phyloP scores from a whole-genome alignment of 352 stramenopile genomes.

The Globisporangium paddicum region DNA sequence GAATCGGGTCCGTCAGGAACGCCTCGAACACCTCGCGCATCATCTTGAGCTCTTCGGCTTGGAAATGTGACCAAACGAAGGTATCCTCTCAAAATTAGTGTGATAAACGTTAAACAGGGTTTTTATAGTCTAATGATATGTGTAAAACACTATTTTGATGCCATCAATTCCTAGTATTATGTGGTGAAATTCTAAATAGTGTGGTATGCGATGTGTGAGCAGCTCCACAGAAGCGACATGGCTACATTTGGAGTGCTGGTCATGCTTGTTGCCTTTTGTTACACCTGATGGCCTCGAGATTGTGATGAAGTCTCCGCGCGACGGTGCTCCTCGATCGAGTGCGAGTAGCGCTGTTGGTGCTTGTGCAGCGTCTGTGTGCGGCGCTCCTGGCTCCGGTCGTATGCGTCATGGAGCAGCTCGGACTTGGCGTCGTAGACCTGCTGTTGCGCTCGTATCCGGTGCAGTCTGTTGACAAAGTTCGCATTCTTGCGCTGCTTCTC shows the following conservation, averaged over 20 bases:
- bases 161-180: too few species aligned
- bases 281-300: not conserved
- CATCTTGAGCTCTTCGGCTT: conserved; percentile 4
- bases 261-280: not conserved
- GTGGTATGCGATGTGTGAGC: conserved; percentile 11
- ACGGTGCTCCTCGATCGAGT: conserved; percentile 30
- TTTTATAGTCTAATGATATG: too few species aligned
- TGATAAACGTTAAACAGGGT: not conserved
- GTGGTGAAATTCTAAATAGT: too few species aligned
- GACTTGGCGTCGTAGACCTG: conserved; percentile 29
- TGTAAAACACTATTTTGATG: too few species aligned
- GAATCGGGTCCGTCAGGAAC: conserved; percentile 77
- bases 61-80: too few species aligned
- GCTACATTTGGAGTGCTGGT: not conserved
- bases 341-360: conserved; percentile 35
- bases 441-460: conserved; percentile 35
- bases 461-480: conserved; percentile 29
- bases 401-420: conserved; percentile 18
- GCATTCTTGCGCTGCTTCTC: conserved; percentile 39
- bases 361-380: conserved; percentile 32
- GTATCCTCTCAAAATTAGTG: not conserved
- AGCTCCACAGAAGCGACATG: conserved; percentile 4
- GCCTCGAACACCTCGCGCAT: conserved; percentile 82
- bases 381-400: conserved; percentile 27
- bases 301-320: not conserved